phyloP scores from a whole-genome alignment of 2,329 filamentous ascomycete genomes.

The Thelonectria rubi region DNA sequence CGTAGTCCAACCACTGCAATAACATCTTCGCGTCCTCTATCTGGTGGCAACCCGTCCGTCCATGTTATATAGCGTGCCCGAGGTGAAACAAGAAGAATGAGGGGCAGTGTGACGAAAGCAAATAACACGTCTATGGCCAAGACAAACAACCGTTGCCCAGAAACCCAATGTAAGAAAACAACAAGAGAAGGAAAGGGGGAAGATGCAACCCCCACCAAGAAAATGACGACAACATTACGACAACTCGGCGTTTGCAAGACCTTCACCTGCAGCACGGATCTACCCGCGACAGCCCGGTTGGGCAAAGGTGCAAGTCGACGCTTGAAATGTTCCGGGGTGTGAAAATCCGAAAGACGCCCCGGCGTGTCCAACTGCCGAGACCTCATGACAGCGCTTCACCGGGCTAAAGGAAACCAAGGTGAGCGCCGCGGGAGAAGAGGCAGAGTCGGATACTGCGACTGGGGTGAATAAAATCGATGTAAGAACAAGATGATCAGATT shows the following conservation, averaged over 20 bases:
- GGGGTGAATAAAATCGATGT: neutral
- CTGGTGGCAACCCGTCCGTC: constrained; percentile 32
- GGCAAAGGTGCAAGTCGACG: constrained; percentile 25
- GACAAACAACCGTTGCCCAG: constrained; percentile 4
- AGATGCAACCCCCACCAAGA: constrained; percentile 12
- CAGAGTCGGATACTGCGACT: constrained; percentile 24
- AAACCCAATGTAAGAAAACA: constrained; percentile 8
- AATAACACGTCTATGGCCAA: constrained; percentile 31
- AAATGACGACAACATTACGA: constrained; percentile 33
- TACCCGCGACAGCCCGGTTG: constrained; percentile 41
- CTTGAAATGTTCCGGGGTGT: constrained; percentile 12
- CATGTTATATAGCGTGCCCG: constrained; percentile 30
- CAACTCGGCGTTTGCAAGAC: constrained; percentile 16
- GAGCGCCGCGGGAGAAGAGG: constrained; percentile 15
- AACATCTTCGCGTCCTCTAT: constrained; percentile 31
- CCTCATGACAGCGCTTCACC: constrained; percentile 35
- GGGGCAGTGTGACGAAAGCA: neutral
- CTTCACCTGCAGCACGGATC: constrained; percentile 36
- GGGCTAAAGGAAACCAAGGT: constrained; percentile 25
- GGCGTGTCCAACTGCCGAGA: constrained; percentile 33
- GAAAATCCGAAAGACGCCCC: constrained; percentile 24
- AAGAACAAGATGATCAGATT: constrained; percentile 10
- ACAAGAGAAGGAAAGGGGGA: constrained; percentile 15
- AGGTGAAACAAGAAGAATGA: constrained; percentile 21
- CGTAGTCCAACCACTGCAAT: constrained; percentile 3